Evolutionary conservation across 306 rosid species (phyloP).

Genomic region (Citrullus mucosospermus): DNA sequence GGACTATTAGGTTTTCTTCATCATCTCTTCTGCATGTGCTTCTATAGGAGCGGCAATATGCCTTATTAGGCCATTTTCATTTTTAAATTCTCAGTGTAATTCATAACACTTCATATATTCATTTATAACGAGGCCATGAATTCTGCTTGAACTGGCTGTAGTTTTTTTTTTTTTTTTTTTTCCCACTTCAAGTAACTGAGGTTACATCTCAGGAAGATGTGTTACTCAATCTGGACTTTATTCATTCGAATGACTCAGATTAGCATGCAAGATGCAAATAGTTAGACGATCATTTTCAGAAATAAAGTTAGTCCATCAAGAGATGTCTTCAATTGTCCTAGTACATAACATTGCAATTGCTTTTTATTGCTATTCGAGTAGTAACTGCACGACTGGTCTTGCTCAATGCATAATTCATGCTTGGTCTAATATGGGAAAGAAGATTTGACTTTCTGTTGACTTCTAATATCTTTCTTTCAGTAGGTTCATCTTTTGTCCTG

Average conservation of each 20-base stretch:
- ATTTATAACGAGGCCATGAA: background rate
- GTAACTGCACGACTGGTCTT: background rate
- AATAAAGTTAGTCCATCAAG: background rate
- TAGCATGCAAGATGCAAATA: background rate
- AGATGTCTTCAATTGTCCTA: background rate
- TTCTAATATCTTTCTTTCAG: background rate
- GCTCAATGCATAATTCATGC: background rate
- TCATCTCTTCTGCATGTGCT: background rate
- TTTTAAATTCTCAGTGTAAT: background rate
- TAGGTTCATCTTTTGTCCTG: background rate
- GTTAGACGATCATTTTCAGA: background rate
- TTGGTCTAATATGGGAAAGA: background rate
- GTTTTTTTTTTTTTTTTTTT: background rate
- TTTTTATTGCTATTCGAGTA: background rate
- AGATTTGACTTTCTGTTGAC: background rate
- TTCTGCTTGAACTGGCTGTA: background rate
- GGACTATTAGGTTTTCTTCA: background rate
- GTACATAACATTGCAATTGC: background rate
- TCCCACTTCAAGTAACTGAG: background rate
- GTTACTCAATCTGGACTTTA: background rate
- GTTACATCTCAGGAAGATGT: background rate
- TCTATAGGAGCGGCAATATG: background rate
- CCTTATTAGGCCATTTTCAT: background rate
- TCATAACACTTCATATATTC: background rate
- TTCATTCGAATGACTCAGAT: background rate